phyloP scores from a whole-genome alignment of 306 rosid genomes.

The Macrotyloma uniflorum region DNA sequence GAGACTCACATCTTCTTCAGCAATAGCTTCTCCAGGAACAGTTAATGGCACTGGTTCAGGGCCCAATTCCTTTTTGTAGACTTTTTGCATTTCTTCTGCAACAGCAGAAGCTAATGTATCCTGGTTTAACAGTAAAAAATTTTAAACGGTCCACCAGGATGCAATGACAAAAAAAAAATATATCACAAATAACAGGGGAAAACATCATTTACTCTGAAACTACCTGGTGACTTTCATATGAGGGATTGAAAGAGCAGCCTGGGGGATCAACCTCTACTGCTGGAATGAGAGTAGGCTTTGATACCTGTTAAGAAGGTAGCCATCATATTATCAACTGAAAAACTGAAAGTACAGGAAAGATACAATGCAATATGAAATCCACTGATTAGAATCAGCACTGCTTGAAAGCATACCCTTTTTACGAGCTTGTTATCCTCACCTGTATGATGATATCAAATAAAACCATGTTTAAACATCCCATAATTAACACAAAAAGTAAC shows the following conservation, averaged over 20 bases:
- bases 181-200: slow-evolving; percentile 8
- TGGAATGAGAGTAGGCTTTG: slow-evolving; percentile 73
- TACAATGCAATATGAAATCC: slow-evolving; percentile 6
- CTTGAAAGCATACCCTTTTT: slow-evolving; percentile 62
- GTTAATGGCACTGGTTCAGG: slow-evolving; percentile 90
- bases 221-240: slow-evolving; percentile 89
- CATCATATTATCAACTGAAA: slow-evolving; percentile 33
- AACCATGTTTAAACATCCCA: slow-evolving; percentile 17
- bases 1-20: slow-evolving; percentile 85
- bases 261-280: slow-evolving; percentile 96
- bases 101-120: slow-evolving; percentile 83
- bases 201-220: slow-evolving; percentile 11
- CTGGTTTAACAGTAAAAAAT: slow-evolving; percentile 51
- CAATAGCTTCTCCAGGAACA: slow-evolving; percentile 72
- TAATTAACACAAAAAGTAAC: slow-evolving; percentile 19
- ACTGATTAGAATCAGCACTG: not conserved
- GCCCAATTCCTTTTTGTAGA: slow-evolving; percentile 85
- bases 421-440: slow-evolving; percentile 48
- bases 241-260: slow-evolving; percentile 87
- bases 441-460: slow-evolving; percentile 41
- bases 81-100: slow-evolving; percentile 89
- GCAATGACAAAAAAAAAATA: not conserved
- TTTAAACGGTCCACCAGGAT: not conserved
- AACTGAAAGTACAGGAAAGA: slow-evolving; percentile 3
- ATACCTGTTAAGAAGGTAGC: slow-evolving; percentile 40